phyloP scores from a whole-genome alignment of 2,329 filamentous ascomycete species.

The Xylariomycetidae sp. region DNA sequence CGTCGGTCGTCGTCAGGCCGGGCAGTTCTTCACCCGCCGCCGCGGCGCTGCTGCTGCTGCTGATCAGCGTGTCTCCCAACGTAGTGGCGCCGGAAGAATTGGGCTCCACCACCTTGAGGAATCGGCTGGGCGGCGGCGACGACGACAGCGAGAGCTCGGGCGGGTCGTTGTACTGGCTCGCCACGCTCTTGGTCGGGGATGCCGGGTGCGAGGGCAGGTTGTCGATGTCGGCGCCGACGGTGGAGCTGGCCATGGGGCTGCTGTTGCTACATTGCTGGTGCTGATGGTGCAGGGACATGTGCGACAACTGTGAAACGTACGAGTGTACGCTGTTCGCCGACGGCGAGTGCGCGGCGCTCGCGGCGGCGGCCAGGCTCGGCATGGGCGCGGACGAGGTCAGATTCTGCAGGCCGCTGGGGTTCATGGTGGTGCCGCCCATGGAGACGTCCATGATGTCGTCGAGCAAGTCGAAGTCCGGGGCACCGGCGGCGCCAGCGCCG shows the following conservation, averaged over 20 bases:
- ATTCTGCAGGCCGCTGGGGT: conserved; percentile 31
- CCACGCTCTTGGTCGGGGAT: conserved; percentile 37
- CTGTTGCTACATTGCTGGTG: neutral
- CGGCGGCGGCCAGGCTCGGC: conserved; percentile 24
- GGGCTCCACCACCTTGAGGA: conserved; percentile 42
- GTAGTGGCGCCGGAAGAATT: conserved; percentile 31
- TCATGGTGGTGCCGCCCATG: conserved; percentile 31
- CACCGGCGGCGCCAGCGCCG: conserved; percentile 28
- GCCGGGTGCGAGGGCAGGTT: conserved; percentile 42
- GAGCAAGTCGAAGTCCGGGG: conserved; percentile 38
- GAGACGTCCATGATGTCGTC: conserved; percentile 46
- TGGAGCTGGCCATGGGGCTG: conserved; percentile 21
- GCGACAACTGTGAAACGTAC: conserved; percentile 39
- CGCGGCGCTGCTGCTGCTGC: conserved; percentile 23
- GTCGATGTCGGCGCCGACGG: conserved; percentile 20
- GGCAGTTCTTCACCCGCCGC: conserved; percentile 26
- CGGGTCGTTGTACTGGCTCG: conserved; percentile 52
- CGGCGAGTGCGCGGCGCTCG: conserved; percentile 36
- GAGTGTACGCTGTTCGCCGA: conserved; percentile 41
- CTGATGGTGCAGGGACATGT: conserved; percentile 22
- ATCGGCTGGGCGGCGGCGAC: conserved; percentile 46
- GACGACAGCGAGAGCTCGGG: conserved; percentile 58
- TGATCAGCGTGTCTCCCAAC: conserved; percentile 26
- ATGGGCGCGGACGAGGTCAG: conserved; percentile 36
- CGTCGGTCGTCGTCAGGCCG: conserved; percentile 32